Base-by-base conservation (phyloP, 1,284 basidiomycete genomes). In the Cryptococcus hybrid region DNA sequence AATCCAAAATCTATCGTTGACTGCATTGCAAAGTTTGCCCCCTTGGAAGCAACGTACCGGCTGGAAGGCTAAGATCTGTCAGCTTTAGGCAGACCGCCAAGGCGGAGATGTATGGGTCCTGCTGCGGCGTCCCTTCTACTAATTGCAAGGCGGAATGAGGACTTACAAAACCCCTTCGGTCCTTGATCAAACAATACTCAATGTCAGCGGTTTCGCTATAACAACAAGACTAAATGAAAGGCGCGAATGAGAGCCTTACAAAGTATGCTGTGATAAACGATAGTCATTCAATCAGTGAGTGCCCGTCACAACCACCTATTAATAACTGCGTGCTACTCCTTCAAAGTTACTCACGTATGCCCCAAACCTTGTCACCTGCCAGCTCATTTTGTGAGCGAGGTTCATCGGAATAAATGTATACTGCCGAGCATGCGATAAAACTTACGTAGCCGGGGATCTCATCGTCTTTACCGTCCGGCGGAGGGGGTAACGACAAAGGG, bases 141-240 rank as follows among this genome's bases (percentile, higher is more conserved):
- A 43, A 44, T 12, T 13, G 30, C 30, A n/a, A 34, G 38, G 5
- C 38, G 2, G 18, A 37, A 42, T n/a, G 9, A 47, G 3, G 4
- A 64, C 73, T 66, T 45, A 74, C 73, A 75, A 75, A 18, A 75
- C 72, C 3, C 74, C 74, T 60, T 75, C 73, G 12, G 69, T 70
- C 35, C 71, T 69, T 44, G 4, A 30, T 15, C 30, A 30, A 30
- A 30, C 30, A 5, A 34, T 5, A 7, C 12, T 7, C 8, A 24
- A 12, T 11, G 18, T 55, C 35, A 56, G 50, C 15, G 1, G 35
- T 7, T 30, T 30, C 30, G 30, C 30, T 4, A 6, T 38, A 18
- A 24, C 7, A 44, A 6, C 36, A n/a, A 47, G n/a, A 43, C 37
- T 39, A n/a, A 7, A 38, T 3, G n/a, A 8, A 50, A 12, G 30